Evolutionary conservation across 805 yeast genomes (phyloP).

Genomic region (Maudiozyma bulderi): DNA sequence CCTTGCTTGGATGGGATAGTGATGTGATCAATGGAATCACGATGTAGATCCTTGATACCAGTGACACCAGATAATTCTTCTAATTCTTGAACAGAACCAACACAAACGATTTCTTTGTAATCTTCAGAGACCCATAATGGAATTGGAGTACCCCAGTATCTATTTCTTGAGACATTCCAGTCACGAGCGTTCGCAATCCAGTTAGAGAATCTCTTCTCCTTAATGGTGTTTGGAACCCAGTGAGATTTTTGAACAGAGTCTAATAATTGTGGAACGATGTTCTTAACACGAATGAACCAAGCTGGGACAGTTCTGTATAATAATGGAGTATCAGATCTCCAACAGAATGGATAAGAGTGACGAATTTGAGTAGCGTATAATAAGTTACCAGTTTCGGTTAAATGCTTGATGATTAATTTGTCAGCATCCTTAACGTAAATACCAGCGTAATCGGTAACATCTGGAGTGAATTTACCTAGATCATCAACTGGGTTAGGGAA

Average conservation of each 20-base stretch:
- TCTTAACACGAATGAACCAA: conserved; percentile 91
- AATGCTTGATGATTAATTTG: conserved; percentile 72
- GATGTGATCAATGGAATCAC: conserved; percentile 83
- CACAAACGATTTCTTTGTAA: conserved; percentile 81
- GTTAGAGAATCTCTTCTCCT: conserved; percentile 91
- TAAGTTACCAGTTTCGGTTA: conserved; percentile 69
- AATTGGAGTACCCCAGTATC: conserved; percentile 99
- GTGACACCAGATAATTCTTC: conserved; percentile 71
- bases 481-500: conserved; percentile 97
- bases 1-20: conserved; percentile 90
- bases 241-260: conserved; percentile 73
- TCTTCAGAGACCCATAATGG: conserved; percentile 98
- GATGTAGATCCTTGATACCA: conserved; percentile 83
- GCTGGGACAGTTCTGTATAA: conserved; percentile 95
- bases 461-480: conserved; percentile 70
- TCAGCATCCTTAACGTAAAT: conserved; percentile 93
- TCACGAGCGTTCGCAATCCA: conserved; percentile 99
- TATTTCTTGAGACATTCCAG: conserved; percentile 96
- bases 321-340: conserved; percentile 99
- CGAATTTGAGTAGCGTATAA: conserved; percentile 72
- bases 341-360: conserved; percentile 98
- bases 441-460: conserved; percentile 69
- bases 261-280: conserved; percentile 82
- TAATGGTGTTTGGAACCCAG: conserved; percentile 90
- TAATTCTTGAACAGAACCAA: conserved; percentile 85